Evolutionary conservation across 2,329 filamentous ascomycete genomes (phyloP), one percentile per base, ranked within the genome.

Genomic region (Colletotrichum neosansevieriae): DNA sequence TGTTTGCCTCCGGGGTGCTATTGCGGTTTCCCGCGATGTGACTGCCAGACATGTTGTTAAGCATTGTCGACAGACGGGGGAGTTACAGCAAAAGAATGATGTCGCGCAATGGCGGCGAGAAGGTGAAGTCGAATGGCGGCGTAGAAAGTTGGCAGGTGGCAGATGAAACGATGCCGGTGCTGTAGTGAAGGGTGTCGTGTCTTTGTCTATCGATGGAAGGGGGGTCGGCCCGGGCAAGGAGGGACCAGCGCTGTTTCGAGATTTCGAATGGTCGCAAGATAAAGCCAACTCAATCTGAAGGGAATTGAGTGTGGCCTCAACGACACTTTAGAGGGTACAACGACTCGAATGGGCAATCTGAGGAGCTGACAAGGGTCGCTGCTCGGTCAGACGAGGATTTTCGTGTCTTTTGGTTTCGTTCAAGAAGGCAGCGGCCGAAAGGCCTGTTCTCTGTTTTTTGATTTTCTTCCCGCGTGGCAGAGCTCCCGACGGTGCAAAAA

Each of bases 1-100:
- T 94, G 74, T 91, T 92, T 61, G 92, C 93, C 84, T 98, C 96
- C 63, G 96, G 96, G 51, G 95, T 98, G 86, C 94, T 98, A 83
- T 98, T 98, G 76, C 96, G 92, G 83, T 98, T 98, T 74, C 89
- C 89, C 79, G 91, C 88, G 72, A 89, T 83, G 78, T 89, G 88
- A 76, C 86, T 91, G 75, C 90, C 89, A 80, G 92, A 89, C 87
- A 90, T 89, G 71, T 85, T 89, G 71, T 85, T 87, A 82, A 85
- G 80, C 84, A 87, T 86, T 75, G 63, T 70, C 54, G 64, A 53
- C 29, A 54, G 66, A 58, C 72, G 67, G 63, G 51, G 59, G 69
- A 60, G 67, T 67, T 29, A 42, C 21, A 40, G 54, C 44, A 34
- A 38, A 54, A 63, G 47, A 56, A 56, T 50, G 45, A 19, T 45